phyloP scores from a whole-genome alignment of 2,329 filamentous ascomycete genomes.

The Colletotrichum camelliae region DNA sequence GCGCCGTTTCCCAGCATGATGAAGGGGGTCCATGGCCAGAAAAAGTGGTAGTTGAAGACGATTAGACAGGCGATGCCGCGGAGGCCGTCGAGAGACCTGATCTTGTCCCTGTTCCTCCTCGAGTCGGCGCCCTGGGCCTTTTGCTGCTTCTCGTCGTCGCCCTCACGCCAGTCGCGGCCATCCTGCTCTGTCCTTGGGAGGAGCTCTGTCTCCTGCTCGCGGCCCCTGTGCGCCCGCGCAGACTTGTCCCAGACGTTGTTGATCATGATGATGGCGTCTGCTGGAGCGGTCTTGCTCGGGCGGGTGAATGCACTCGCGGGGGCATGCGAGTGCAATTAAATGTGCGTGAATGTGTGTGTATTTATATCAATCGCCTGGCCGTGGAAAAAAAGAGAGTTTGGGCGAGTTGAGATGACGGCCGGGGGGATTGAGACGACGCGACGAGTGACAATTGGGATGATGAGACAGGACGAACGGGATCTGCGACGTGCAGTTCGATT shows the following conservation, averaged over 20 bases:
- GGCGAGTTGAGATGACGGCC: neutral
- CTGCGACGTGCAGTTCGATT: neutral
- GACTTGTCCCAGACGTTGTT: slow-evolving; percentile 9
- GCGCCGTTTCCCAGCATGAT: slow-evolving; percentile 47
- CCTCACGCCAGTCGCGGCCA: slow-evolving; percentile 16
- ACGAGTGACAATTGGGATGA: neutral
- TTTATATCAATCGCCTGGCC: neutral
- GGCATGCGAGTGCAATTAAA: neutral
- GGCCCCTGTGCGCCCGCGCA: slow-evolving; percentile 3
- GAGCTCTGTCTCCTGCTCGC: neutral
- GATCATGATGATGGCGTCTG: neutral
- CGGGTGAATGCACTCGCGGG: neutral
- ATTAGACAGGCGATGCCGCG: slow-evolving; percentile 46
- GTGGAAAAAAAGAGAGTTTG: neutral
- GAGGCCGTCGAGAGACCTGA: slow-evolving; percentile 44
- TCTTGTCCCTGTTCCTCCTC: slow-evolving; percentile 34
- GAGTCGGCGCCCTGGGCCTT: slow-evolving; percentile 1
- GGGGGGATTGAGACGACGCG: neutral
- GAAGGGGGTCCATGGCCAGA: slow-evolving; percentile 44
- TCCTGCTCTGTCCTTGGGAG: neutral
- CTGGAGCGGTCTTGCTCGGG: neutral
- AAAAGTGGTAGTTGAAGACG: slow-evolving; percentile 48
- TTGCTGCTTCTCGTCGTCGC: neutral
- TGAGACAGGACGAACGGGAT: slow-evolving; percentile 6
- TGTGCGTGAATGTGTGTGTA: neutral